Evolutionary conservation across 176 grass and related monocot species (phyloP), one percentile per base, ranked within the genome.

Genomic region (Zoysia japonica): DNA sequence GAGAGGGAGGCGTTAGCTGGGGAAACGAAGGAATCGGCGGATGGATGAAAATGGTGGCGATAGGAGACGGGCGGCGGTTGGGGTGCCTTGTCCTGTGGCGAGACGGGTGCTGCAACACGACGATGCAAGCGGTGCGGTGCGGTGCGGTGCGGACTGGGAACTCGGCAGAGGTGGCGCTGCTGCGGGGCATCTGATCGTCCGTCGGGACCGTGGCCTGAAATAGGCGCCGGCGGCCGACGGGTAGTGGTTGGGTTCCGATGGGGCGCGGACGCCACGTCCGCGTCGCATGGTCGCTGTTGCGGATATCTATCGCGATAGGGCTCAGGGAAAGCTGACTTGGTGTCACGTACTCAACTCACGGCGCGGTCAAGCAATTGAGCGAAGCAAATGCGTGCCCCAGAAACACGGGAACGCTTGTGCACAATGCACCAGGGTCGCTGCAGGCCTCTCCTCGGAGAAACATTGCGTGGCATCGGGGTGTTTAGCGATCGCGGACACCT

Each of bases 191-290:
- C 52, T 46, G 82, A 28, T 78, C 36, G 44, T 46, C 38, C 0
- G 46, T 10, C 3, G 15, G 35, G 62, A 13, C 47, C 68, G 45
- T 40, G 13, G 77, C 11, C 15, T 65, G 73, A 87, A 66, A 72
- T 87, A 82, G 67, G 66, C 19, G 15, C 0, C 0, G 13, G 62
- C 52, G 1, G 15, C 13, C 5, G 71, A 7, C 11, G 82, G 74
- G 4, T 9, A 43, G 5, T 16, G 19, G 71, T 12, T 72, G 2
- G 15, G 9, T 28, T 19, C 55, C 44, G 40, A 67, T 67, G 62
- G 39, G 77, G 46, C 20, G 39, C 40, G 50, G 59, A 19, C 44
- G 78, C 80, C 86, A 79, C 86, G 80, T 83, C 60, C 19, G 44
- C n/a, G 75, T 38, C 45, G 78, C 78, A 70, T 80, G 39, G 73